Conservation (phyloP, 305 asterid genomes). For the Fraxinus latifolia region DNA sequence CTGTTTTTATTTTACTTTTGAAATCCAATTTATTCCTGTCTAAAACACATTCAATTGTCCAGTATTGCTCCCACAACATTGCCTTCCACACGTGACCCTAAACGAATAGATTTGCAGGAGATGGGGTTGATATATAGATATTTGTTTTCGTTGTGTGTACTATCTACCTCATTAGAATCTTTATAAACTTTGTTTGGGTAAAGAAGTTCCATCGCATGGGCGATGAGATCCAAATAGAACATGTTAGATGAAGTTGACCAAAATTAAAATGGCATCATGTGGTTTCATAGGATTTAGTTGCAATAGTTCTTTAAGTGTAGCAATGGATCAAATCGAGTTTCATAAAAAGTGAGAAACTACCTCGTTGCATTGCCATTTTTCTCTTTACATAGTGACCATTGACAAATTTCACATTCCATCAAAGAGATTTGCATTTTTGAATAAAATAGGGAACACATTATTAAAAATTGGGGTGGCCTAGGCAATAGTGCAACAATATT, state of each 20-base stretch:
- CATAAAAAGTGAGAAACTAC: neutral
- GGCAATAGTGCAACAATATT: neutral
- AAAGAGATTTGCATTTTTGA: neutral
- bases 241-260: neutral
- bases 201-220: neutral
- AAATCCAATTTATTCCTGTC: neutral
- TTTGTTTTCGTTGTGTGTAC: neutral
- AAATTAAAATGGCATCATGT: neutral
- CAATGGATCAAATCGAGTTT: neutral
- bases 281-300: neutral
- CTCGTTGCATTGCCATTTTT: neutral
- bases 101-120: neutral
- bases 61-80: constrained; percentile 10
- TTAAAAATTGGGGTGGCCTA: neutral
- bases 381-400: neutral
- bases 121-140: neutral
- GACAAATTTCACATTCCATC: neutral
- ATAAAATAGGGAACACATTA: neutral
- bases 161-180: neutral
- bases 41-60: neutral
- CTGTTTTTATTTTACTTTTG: neutral
- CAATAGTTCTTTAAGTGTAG: neutral
- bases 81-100: neutral
- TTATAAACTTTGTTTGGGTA: neutral
- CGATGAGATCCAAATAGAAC: neutral